Conservation (phyloP, 768 basidiomycete species). For the Boletellus ananiceps region DNA sequence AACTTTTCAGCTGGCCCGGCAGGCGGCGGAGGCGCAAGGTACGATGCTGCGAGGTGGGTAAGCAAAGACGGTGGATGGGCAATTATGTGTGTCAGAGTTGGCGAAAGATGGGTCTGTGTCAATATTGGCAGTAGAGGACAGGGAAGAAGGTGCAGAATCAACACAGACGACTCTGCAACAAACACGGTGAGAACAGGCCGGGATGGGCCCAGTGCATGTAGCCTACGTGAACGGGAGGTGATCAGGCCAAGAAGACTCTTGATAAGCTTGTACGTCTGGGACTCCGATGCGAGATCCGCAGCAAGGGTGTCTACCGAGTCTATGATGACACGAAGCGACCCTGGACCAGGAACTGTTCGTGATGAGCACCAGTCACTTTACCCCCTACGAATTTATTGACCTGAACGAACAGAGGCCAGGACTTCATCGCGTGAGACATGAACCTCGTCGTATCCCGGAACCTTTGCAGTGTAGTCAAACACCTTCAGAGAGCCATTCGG, state of each 20-base stretch:
- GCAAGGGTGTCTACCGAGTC: slow-evolving; percentile 70
- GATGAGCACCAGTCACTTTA: slow-evolving; percentile 2
- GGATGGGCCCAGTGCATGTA: not conserved
- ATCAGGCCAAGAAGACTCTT: slow-evolving; percentile 43
- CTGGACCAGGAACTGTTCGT: slow-evolving; percentile 33
- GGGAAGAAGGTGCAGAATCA: slow-evolving; percentile 54
- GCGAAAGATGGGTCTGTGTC: slow-evolving; percentile 58
- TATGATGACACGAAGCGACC: slow-evolving; percentile 58
- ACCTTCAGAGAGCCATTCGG: slow-evolving; percentile 29
- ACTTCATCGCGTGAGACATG: slow-evolving; percentile 38
- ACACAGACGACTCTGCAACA: slow-evolving; percentile 46
- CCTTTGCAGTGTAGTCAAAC: slow-evolving; percentile 45
- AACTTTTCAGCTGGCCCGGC: slow-evolving; percentile 62
- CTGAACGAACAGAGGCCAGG: slow-evolving; percentile 38
- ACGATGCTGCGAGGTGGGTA: slow-evolving; percentile 60
- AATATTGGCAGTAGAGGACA: slow-evolving; percentile 53
- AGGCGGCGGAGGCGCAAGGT: slow-evolving; percentile 69
- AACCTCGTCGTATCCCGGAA: slow-evolving; percentile 50
- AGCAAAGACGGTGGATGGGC: slow-evolving; percentile 72
- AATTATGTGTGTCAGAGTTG: slow-evolving; percentile 57
- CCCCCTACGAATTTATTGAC: slow-evolving; percentile 14
- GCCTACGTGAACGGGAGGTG: slow-evolving; percentile 47
- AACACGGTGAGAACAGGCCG: slow-evolving; percentile 7
- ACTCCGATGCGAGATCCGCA: slow-evolving; percentile 51
- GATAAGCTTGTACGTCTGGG: slow-evolving; percentile 52